phyloP scores from a whole-genome alignment of 345 rosid species.

The Lepidium didymum region DNA sequence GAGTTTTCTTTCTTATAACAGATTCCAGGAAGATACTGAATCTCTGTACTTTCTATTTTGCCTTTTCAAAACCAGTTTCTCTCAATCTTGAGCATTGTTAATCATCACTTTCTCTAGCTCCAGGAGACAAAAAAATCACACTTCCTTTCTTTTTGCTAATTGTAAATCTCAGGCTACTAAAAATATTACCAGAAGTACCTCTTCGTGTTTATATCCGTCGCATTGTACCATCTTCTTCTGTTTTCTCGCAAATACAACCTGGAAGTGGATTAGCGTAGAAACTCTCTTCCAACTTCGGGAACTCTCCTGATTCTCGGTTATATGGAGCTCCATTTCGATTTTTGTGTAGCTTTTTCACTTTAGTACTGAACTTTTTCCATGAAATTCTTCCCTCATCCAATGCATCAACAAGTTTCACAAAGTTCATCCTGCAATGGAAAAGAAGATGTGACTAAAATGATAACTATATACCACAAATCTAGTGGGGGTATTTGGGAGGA shows the following conservation, averaged over 20 bases:
- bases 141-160: slow-evolving; percentile 8
- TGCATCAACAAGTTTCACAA: slow-evolving; percentile 74
- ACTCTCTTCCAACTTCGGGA: slow-evolving; percentile 89
- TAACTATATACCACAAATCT: background rate
- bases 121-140: background rate
- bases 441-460: background rate
- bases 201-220: background rate
- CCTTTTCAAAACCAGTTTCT: slow-evolving; percentile 8
- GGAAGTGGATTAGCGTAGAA: slow-evolving; percentile 88
- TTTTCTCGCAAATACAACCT: slow-evolving; percentile 69
- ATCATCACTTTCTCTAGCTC: slow-evolving; percentile 7
- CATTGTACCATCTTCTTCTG: slow-evolving; percentile 18
- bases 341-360: slow-evolving; percentile 75
- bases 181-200: slow-evolving; percentile 13
- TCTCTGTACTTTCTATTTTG: background rate
- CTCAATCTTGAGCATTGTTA: slow-evolving; percentile 12
- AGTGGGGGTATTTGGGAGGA: background rate
- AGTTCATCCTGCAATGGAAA: slow-evolving; percentile 55
- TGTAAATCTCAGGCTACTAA: slow-evolving; percentile 8
- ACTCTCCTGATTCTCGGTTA: slow-evolving; percentile 62
- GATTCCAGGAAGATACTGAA: background rate
- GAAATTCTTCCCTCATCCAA: slow-evolving; percentile 65
- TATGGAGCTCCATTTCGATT: slow-evolving; percentile 70
- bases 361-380: slow-evolving; percentile 82
- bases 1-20: background rate